These are phyloP conservation scores for Sclerotiophoma versabilis DNA, from an alignment of 2,329 filamentous ascomycete genomes.

Conservation along the genomic window DNA sequence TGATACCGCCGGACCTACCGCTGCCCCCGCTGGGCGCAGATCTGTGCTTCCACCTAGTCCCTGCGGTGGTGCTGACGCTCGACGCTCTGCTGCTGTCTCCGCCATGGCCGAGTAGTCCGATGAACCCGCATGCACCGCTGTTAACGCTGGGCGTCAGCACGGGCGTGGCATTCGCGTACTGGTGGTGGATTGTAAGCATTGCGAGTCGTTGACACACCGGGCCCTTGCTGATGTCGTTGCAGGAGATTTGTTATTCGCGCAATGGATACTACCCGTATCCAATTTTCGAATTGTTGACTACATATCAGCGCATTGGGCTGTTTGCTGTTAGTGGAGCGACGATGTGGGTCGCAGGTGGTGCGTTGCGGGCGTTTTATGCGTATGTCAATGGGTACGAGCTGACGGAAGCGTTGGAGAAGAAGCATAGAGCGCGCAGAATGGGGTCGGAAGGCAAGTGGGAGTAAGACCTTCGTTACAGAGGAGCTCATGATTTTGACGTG, in stretches of 20 bases:
- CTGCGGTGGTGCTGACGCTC: slow-evolving; percentile 67
- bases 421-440: slow-evolving; percentile 28
- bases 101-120: slow-evolving; percentile 67
- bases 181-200: slow-evolving; percentile 69
- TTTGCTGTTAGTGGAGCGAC: slow-evolving; percentile 73
- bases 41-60: slow-evolving; percentile 57
- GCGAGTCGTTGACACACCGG: neutral
- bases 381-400: slow-evolving; percentile 64
- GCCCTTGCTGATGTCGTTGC: neutral
- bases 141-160: slow-evolving; percentile 66
- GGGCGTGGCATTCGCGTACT: slow-evolving; percentile 70
- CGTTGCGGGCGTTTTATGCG: slow-evolving; percentile 74
- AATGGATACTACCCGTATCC: slow-evolving; percentile 87
- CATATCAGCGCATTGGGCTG: slow-evolving; percentile 69
- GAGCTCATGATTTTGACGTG: neutral
- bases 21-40: slow-evolving; percentile 61
- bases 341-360: slow-evolving; percentile 74
- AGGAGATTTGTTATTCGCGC: slow-evolving; percentile 70
- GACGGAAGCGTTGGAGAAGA: slow-evolving; percentile 29
- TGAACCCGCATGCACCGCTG: slow-evolving; percentile 58
- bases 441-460: slow-evolving; percentile 28
- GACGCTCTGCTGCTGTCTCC: slow-evolving; percentile 75
- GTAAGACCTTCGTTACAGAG: neutral
- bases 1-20: slow-evolving; percentile 54
- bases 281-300: slow-evolving; percentile 74